A percentile compares a stretch with the other conserved stretches of the same genome.
These are phyloP conservation scores for Zoysia japonica DNA, from an alignment of 176 grass and related monocot species.

Conservation along the genomic window DNA sequence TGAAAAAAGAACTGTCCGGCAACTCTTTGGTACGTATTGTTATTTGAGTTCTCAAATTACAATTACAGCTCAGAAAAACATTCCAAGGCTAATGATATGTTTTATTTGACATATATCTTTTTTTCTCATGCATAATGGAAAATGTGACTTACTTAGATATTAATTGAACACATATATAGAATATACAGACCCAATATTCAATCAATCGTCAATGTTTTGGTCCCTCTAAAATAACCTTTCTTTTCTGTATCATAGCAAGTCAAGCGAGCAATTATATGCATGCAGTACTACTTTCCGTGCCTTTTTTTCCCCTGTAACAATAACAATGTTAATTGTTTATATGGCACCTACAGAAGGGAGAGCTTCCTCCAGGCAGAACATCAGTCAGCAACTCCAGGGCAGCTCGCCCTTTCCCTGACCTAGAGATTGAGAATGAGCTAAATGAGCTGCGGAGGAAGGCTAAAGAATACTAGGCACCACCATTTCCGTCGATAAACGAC, in stretches of 20 bases:
- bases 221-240: not conserved
- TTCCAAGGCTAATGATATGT: not conserved
- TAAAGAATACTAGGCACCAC: constrained; percentile 62
- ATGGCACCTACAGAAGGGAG: constrained; percentile 68
- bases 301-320: not conserved
- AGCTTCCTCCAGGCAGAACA: constrained; percentile 76
- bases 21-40: constrained; percentile 59
- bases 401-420: constrained; percentile 57
- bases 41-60: constrained; percentile 29
- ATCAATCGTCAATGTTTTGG: not conserved
- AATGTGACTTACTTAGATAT: constrained; percentile 1
- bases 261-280: not conserved
- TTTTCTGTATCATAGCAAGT: constrained; percentile 12
- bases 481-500: not conserved
- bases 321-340: not conserved
- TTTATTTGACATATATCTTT: not conserved
- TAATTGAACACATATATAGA: not conserved
- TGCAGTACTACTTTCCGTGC: not conserved
- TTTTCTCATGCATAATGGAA: not conserved
- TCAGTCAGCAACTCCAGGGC: constrained; percentile 47
- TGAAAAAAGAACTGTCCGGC: constrained; percentile 76
- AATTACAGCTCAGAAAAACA: not conserved
- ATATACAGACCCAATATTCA: not conserved
- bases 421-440: constrained; percentile 82
- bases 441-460: constrained; percentile 83